Evolutionary conservation across 2,329 filamentous ascomycete species (phyloP), one percentile per base, ranked within the genome.

Genomic region (Arthrobotrys sinensis): DNA sequence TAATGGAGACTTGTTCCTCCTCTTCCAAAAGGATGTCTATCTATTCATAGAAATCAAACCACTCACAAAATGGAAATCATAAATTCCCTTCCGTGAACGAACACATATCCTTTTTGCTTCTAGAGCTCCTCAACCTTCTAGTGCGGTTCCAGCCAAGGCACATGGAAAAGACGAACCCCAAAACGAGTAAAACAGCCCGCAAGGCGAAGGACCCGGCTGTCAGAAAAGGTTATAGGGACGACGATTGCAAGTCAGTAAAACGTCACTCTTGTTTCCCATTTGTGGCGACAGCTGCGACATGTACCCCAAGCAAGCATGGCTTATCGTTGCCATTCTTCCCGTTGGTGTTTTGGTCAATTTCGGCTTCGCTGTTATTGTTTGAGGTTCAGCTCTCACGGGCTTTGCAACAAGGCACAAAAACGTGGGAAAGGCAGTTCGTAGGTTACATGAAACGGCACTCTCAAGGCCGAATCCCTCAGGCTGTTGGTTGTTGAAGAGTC

Each of bases 201-300:
- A 71, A 78, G 67, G 75, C 75, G 67, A 78, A 78, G 75, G 73
- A 70, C 53, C 60, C 65, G 72, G 72, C 72, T 77, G 73, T 77
- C 73, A 77, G 73, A 77, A 73, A 73, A 72, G 68, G 68, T 65
- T 72, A 72, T 75, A 66, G 63, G 63, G 66, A 66, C 62, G 62
- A 75, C 52, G 1, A 55, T 65, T 48, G 21, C 46, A 50, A 34
- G 32, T 19, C 19, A 57, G 40, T 24, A 52, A 60, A 67, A 67
- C 63, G 63, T 75, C 63, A 68, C 53, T 16, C 4, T 34, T 55
- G 46, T 64, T 64, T 60, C 43, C 64, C 64, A 68, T 53, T 45
- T 65, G 60, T 67, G 72, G 72, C 75, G 75, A 78, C 46, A 65
- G 66, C 55, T 75, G 63, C 63, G 60, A 75, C 62, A 75, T 57